Conservation (phyloP, 2,329 filamentous ascomycete genomes). For the Fusarium begoniae region DNA sequence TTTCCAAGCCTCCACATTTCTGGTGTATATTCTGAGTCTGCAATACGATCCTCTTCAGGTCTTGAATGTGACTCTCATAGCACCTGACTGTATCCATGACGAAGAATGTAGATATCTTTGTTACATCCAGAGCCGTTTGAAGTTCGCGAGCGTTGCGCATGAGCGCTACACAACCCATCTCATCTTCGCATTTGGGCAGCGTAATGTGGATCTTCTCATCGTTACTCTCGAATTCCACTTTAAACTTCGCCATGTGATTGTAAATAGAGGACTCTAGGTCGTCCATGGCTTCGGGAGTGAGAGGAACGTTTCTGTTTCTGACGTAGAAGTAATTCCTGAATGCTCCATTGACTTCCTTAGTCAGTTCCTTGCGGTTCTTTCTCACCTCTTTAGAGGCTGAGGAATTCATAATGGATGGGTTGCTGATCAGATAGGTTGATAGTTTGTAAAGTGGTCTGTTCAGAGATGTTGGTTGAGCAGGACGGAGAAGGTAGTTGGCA, state of each 20-base stretch:
- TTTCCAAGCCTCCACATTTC: neutral
- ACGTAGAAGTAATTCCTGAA: neutral
- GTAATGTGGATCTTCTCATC: neutral
- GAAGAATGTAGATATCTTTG: neutral
- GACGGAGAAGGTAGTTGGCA: accelerated
- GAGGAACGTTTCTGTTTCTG: neutral
- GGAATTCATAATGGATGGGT: neutral
- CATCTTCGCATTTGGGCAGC: neutral
- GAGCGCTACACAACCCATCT: neutral
- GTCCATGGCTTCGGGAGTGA: neutral
- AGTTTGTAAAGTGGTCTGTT: neutral
- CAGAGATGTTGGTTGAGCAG: accelerated
- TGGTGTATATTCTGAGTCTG: neutral
- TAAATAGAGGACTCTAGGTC: neutral
- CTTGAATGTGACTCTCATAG: neutral
- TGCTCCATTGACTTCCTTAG: accelerated
- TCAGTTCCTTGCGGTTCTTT: neutral
- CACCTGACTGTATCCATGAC: neutral
- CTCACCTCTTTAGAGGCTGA: neutral
- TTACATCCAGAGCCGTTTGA: neutral
- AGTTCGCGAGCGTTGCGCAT: neutral
- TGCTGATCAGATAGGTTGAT: neutral
- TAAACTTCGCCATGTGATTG: neutral
- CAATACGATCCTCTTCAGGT: neutral
- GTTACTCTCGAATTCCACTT: neutral